Evolutionary conservation across 192 early-diverging fungal species (phyloP).

Genomic region (Backusella psychrophila): DNA sequence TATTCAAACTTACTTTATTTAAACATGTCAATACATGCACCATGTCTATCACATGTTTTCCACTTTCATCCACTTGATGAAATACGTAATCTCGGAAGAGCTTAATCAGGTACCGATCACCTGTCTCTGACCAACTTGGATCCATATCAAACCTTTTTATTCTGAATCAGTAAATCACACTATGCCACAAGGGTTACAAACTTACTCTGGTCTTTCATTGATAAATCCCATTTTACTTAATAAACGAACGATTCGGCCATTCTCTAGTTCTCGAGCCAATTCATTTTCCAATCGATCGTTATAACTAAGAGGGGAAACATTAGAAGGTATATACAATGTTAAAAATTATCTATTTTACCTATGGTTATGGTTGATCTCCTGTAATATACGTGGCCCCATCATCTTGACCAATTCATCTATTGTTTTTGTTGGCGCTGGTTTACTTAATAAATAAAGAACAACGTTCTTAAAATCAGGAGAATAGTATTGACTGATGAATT

Average conservation of each 20-base stretch:
- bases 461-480: constrained; percentile 83
- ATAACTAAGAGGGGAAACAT: constrained; percentile 33
- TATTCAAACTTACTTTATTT: constrained; percentile 73
- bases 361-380: constrained; percentile 75
- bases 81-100: constrained; percentile 99
- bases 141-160: constrained; percentile 77
- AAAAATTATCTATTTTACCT: neutral
- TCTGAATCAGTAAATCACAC: too few relatives aligned
- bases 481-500: constrained; percentile 68
- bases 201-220: constrained; percentile 83
- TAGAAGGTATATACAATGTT: neutral
- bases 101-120: constrained; percentile 96
- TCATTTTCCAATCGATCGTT: constrained; percentile 81
- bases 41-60: constrained; percentile 81
- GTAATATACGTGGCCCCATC: constrained; percentile 67
- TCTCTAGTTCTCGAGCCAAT: constrained; percentile 82
- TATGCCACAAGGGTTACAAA: neutral
- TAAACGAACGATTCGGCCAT: constrained; percentile 82
- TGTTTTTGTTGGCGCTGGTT: constrained; percentile 65
- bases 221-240: constrained; percentile 92
- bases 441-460: constrained; percentile 71
- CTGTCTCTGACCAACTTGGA: constrained; percentile 96
- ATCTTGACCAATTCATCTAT: constrained; percentile 76
- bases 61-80: constrained; percentile 85
- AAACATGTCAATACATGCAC: constrained; percentile 89